Conservation (phyloP, 2,329 filamentous ascomycete genomes). For the Neonectria ditissima region DNA sequence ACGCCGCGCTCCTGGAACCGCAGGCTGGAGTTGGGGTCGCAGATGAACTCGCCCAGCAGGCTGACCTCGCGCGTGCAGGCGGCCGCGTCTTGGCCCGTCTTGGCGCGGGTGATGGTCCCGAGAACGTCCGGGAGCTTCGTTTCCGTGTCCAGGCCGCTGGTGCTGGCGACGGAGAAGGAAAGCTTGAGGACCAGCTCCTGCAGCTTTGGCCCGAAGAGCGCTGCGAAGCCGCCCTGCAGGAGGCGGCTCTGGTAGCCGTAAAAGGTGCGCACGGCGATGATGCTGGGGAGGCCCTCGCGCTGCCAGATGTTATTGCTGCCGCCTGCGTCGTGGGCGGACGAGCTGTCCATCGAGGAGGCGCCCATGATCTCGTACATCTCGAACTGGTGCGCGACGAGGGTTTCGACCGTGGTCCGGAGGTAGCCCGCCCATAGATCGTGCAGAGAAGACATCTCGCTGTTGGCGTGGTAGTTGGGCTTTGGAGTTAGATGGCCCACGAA, state of each 20-base stretch:
- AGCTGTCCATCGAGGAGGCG: slow-evolving; percentile 46
- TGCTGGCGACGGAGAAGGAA: slow-evolving; percentile 61
- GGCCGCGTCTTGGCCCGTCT: slow-evolving; percentile 58
- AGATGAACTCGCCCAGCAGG: slow-evolving; percentile 62
- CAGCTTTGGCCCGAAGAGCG: slow-evolving; percentile 63
- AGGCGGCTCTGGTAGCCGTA: slow-evolving; percentile 65
- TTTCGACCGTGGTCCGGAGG: slow-evolving; percentile 61
- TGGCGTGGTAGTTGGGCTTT: slow-evolving; percentile 61
- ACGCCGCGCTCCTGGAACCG: slow-evolving; percentile 65
- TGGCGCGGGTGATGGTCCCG: slow-evolving; percentile 41
- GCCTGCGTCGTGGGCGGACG: slow-evolving; percentile 23
- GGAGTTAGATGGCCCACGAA: slow-evolving; percentile 64
- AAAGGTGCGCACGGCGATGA: slow-evolving; percentile 62
- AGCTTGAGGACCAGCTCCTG: slow-evolving; percentile 66
- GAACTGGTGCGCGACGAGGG: slow-evolving; percentile 64
- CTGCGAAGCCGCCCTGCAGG: slow-evolving; percentile 62
- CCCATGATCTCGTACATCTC: slow-evolving; percentile 65
- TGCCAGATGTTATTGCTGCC: slow-evolving; percentile 56
- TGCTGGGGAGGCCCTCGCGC: slow-evolving; percentile 60
- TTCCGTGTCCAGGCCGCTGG: slow-evolving; percentile 56
- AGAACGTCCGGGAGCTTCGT: slow-evolving; percentile 49
- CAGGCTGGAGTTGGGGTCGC: slow-evolving; percentile 56
- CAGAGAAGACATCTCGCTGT: slow-evolving; percentile 56
- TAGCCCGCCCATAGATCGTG: slow-evolving; percentile 65
- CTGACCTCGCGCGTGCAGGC: slow-evolving; percentile 61